Conservation (phyloP, 352 stramenopile species). For the Thraustochytrium sp. region DNA sequence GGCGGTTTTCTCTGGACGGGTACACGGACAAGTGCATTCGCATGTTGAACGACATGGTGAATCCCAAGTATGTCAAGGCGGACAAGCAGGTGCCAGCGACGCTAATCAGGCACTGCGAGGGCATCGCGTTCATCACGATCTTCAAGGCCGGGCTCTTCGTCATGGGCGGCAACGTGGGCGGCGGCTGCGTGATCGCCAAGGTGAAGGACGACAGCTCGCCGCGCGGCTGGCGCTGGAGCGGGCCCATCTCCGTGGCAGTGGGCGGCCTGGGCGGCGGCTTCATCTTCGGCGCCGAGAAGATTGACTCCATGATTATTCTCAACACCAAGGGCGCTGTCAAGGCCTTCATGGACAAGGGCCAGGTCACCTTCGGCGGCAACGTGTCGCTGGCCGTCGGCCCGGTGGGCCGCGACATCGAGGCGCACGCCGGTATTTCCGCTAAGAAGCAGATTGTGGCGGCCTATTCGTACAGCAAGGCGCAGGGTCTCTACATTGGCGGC, state of each 20-base stretch:
- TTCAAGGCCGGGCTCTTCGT: conserved; percentile 32
- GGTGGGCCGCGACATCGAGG: conserved; percentile 30
- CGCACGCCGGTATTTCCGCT: neutral
- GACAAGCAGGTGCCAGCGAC: conserved; percentile 39
- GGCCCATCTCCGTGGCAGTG: neutral
- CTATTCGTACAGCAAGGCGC: conserved; percentile 30
- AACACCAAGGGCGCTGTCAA: conserved; percentile 37
- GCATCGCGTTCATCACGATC: conserved; percentile 42
- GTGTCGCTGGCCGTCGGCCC: neutral
- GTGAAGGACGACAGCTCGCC: conserved; percentile 10
- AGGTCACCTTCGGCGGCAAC: conserved; percentile 36
- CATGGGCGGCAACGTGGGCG: conserved; percentile 26
- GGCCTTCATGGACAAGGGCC: conserved; percentile 36
- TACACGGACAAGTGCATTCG: conserved; percentile 42
- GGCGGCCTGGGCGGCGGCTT: conserved; percentile 28
- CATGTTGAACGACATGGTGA: conserved; percentile 42
- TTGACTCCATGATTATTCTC: conserved; percentile 38
- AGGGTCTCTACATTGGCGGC: conserved; percentile 6
- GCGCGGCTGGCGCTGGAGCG: conserved; percentile 31
- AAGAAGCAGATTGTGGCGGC: conserved; percentile 33
- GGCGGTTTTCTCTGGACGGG: conserved; percentile 6
- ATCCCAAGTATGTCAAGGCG: conserved; percentile 24
- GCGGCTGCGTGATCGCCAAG: conserved; percentile 34
- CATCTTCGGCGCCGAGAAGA: conserved; percentile 41
- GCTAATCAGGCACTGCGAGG: conserved; percentile 26